These are phyloP conservation scores for Talaromyces borbonicus DNA, from an alignment of 495 filamentous ascomycete genomes.

Conservation along the genomic window DNA sequence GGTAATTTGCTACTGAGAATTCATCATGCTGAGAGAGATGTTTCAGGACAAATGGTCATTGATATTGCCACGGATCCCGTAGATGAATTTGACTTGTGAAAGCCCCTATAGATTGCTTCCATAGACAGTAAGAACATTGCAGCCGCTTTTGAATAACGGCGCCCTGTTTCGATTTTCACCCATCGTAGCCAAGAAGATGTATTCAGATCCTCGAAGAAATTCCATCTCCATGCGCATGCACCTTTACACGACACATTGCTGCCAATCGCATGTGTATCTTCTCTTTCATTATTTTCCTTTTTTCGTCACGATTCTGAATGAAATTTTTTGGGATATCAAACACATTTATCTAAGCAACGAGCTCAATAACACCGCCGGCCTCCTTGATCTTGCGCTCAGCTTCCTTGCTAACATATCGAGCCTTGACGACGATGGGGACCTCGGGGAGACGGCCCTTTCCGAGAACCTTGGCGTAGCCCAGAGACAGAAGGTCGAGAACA, in stretches of 20 bases:
- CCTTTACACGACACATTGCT: too few relatives aligned
- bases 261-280: slow-evolving; percentile 4
- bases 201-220: background rate
- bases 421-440: slow-evolving; percentile 78
- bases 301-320: too few relatives aligned
- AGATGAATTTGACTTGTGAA: background rate
- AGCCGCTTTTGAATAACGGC: background rate
- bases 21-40: background rate
- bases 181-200: slow-evolving; percentile 5
- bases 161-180: slow-evolving; percentile 5
- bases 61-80: slow-evolving; percentile 3
- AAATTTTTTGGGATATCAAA: too few relatives aligned
- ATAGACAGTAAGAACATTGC: background rate
- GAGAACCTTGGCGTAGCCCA: slow-evolving; percentile 88
- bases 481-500: slow-evolving; percentile 83
- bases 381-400: slow-evolving; percentile 94
- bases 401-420: slow-evolving; percentile 75
- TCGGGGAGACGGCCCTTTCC: slow-evolving; percentile 86
- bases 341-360: slow-evolving; percentile 79
- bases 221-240: too few relatives aligned
- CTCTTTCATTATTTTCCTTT: slow-evolving; percentile 25
- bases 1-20: background rate
- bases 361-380: slow-evolving; percentile 77
- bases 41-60: slow-evolving; percentile 3
- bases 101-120: background rate